These are phyloP conservation scores for Lolium multiflorum DNA, from an alignment of 176 grass and related monocot species.

Conservation along the genomic window DNA sequence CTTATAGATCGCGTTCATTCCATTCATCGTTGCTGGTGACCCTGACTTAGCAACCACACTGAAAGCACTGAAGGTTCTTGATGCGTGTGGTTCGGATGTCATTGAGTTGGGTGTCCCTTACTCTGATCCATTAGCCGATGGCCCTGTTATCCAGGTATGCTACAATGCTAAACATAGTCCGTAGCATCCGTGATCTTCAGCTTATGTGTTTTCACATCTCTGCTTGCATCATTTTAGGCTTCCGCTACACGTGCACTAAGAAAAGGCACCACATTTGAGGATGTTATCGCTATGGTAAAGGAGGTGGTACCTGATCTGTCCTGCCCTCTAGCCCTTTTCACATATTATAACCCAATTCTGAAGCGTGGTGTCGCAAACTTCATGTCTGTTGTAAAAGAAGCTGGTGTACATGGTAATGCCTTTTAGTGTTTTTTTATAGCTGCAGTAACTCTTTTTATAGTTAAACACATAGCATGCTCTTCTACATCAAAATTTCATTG, in stretches of 20 bases:
- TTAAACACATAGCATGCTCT: constrained; percentile 4
- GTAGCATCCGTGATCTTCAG: not conserved
- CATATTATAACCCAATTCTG: constrained; percentile 96
- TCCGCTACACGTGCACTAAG: constrained; percentile 85
- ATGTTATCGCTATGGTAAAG: constrained; percentile 92
- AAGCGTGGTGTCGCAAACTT: constrained; percentile 87
- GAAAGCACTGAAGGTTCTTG: constrained; percentile 87
- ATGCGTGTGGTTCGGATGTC: constrained; percentile 82
- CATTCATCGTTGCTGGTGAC: constrained; percentile 96
- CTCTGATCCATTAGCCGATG: constrained; percentile 90
- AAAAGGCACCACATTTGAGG: constrained; percentile 88
- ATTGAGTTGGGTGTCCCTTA: constrained; percentile 98
- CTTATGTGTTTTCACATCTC: constrained; percentile 2
- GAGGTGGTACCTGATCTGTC: constrained; percentile 90
- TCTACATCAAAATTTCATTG: constrained; percentile 3
- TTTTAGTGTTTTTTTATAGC: not conserved
- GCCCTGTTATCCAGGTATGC: constrained; percentile 91
- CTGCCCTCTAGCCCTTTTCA: constrained; percentile 92
- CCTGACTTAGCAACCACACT: constrained; percentile 85
- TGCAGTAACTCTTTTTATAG: not conserved
- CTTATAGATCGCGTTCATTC: constrained; percentile 72
- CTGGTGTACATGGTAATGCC: constrained; percentile 78
- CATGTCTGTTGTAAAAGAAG: constrained; percentile 77
- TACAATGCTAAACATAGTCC: not conserved
- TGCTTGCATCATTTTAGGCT: constrained; percentile 53